phyloP scores from a whole-genome alignment of 2,329 filamentous ascomycete species.

The Fusarium goolgardi region DNA sequence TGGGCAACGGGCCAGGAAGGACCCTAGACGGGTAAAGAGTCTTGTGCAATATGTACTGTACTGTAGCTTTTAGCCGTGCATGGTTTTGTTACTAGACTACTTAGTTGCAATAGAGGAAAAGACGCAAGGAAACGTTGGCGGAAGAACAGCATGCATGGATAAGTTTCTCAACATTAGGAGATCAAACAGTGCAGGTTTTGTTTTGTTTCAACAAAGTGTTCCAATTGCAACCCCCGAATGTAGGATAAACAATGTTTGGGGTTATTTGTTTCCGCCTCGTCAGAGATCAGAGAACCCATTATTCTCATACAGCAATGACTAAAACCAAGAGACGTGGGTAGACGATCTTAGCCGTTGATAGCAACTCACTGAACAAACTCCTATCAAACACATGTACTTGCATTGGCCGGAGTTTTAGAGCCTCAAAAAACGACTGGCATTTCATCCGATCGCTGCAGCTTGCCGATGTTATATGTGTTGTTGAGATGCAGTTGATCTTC shows the following conservation, averaged over 20 bases:
- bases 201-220: neutral
- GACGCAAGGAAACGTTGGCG: neutral
- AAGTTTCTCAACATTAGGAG: neutral
- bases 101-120: neutral
- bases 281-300: neutral
- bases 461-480: neutral
- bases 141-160: neutral
- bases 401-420: neutral
- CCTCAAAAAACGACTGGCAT: slow-evolving; percentile 5
- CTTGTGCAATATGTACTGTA: slow-evolving; percentile 12
- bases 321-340: neutral
- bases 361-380: slow-evolving; percentile 5
- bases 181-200: slow-evolving; percentile 1
- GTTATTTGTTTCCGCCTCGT: neutral
- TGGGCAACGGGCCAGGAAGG: slow-evolving; percentile 14
- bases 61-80: slow-evolving; percentile 10
- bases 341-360: slow-evolving; percentile 1
- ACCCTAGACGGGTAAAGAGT: slow-evolving; percentile 31
- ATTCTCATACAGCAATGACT: neutral
- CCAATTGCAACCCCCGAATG: neutral
- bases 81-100: neutral
- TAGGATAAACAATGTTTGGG: neutral
- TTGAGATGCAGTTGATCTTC: slow-evolving; percentile 11
- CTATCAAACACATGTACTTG: slow-evolving; percentile 25
- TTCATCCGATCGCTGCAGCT: slow-evolving; percentile 11